Percentiles rank a stretch among this genome's conserved stretches.
phyloP scores from a whole-genome alignment of 176 grass and related monocot species.

The Paspalum vaginatum region DNA sequence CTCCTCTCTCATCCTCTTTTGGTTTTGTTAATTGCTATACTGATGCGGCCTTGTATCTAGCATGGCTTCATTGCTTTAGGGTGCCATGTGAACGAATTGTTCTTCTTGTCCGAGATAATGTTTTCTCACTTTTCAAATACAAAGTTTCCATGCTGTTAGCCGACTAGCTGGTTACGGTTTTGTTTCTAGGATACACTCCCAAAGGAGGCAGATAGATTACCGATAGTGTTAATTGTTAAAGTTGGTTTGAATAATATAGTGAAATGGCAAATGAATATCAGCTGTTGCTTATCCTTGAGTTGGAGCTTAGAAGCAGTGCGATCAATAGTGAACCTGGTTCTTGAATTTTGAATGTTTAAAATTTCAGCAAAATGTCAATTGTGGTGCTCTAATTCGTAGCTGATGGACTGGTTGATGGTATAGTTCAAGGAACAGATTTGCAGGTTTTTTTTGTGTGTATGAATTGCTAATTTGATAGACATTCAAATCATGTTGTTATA shows the following conservation, averaged over 20 bases:
- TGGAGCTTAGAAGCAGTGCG: background rate
- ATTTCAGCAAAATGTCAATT: background rate
- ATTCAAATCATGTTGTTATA: background rate
- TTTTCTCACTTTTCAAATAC: conserved; percentile 4
- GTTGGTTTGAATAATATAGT: background rate
- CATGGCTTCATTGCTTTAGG: background rate
- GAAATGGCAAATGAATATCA: background rate
- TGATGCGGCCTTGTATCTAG: background rate
- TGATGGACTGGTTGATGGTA: background rate
- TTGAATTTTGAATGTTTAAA: conserved; percentile 17
- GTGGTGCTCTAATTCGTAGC: background rate
- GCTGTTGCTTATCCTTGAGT: background rate
- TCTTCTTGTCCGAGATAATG: background rate
- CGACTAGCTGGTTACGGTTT: background rate
- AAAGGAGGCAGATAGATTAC: background rate
- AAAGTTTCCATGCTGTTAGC: background rate
- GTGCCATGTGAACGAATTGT: background rate
- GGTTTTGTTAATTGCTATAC: background rate
- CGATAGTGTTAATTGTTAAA: background rate
- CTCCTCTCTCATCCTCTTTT: background rate
- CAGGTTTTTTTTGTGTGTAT: background rate
- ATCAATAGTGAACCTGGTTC: background rate
- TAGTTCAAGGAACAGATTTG: background rate
- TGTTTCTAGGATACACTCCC: background rate
- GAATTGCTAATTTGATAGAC: background rate